Conservation (phyloP, 2,329 filamentous ascomycete genomes). For the Pseudogymnoascus sp. region DNA sequence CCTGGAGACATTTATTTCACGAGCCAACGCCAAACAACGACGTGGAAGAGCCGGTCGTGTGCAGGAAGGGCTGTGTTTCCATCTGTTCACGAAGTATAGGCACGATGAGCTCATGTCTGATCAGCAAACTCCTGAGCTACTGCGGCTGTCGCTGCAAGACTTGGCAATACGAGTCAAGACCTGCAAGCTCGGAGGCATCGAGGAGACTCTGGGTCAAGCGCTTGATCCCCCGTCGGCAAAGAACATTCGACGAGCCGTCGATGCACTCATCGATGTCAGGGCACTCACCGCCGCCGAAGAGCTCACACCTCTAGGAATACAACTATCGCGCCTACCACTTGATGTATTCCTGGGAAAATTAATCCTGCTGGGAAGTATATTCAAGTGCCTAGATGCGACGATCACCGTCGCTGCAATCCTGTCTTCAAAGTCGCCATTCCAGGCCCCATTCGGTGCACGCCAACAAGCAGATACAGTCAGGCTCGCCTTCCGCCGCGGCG, state of each 20-base stretch:
- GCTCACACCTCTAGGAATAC: conserved; percentile 75
- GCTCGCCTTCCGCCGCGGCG: conserved; percentile 70
- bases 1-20: conserved; percentile 90
- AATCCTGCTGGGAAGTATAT: conserved; percentile 75
- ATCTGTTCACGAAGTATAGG: conserved; percentile 84
- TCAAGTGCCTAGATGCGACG: conserved; percentile 84
- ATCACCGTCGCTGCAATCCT: conserved; percentile 88
- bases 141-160: conserved; percentile 87
- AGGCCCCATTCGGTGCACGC: conserved; percentile 75
- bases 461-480: conserved; percentile 74
- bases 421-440: conserved; percentile 90
- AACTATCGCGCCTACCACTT: conserved; percentile 79
- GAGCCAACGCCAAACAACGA: conserved; percentile 91
- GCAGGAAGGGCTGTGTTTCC: conserved; percentile 89
- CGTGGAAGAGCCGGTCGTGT: conserved; percentile 91
- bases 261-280: conserved; percentile 86
- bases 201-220: conserved; percentile 78
- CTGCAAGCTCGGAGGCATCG: conserved; percentile 88
- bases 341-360: conserved; percentile 95
- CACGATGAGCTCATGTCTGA: conserved; percentile 81
- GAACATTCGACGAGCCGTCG: conserved; percentile 87
- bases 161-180: conserved; percentile 95
- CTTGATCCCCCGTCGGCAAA: conserved; percentile 84
- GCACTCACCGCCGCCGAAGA: conserved; percentile 76
- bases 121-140: conserved; percentile 93